phyloP scores from a whole-genome alignment of 2,329 filamentous ascomycete genomes.

The Aspergillus niger region DNA sequence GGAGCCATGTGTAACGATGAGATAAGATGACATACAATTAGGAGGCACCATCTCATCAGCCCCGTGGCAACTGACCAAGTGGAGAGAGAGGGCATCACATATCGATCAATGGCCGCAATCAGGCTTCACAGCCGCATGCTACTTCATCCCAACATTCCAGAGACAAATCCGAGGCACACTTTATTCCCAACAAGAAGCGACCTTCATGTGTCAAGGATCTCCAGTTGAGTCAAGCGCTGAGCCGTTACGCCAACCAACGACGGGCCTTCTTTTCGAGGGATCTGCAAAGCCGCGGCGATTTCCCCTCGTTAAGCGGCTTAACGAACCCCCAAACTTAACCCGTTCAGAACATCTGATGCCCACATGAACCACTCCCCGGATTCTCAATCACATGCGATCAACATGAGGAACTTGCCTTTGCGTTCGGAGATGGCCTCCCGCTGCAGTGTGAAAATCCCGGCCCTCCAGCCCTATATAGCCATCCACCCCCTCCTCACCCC shows the following conservation, averaged over 20 bases:
- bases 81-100: background rate
- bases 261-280: constrained; percentile 10
- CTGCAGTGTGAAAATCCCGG: no score
- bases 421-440: background rate
- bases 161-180: background rate
- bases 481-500: background rate
- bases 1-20: no score
- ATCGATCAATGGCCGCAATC: background rate
- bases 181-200: background rate
- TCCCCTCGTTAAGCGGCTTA: background rate
- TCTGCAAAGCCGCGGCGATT: constrained; percentile 19
- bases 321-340: background rate
- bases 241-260: background rate
- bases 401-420: no score
- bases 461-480: constrained; percentile 4
- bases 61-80: background rate
- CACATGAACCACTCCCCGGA: background rate
- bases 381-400: constrained; percentile 1
- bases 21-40: no score
- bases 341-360: background rate
- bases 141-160: background rate
- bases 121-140: background rate
- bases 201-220: constrained; percentile 2
- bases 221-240: constrained; percentile 1
- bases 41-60: background rate